These are phyloP conservation scores for Postia placenta DNA, from an alignment of 768 basidiomycete genomes.

Conservation along the genomic window DNA sequence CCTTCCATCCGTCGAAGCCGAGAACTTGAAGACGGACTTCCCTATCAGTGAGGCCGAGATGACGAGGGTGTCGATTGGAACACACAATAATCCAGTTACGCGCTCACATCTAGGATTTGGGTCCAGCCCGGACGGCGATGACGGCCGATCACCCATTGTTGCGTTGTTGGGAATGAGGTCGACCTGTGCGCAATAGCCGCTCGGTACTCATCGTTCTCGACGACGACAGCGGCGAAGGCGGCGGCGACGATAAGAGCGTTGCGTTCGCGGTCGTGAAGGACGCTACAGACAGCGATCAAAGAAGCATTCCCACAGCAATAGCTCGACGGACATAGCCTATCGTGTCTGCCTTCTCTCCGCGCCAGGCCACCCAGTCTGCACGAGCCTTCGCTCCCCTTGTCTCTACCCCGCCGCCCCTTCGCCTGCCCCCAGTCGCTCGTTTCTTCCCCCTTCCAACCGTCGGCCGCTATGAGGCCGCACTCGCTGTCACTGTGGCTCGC, in stretches of 20 bases:
- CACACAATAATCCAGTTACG: no score
- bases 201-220: no score
- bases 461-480: conserved; percentile 34
- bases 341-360: not conserved
- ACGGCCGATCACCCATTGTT: no score
- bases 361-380: conserved; percentile 2
- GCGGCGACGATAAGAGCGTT: not conserved
- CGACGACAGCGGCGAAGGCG: no score
- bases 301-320: conserved; percentile 1
- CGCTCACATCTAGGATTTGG: no score
- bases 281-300: not conserved
- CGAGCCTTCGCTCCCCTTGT: conserved; percentile 7
- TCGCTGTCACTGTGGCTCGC: conserved; percentile 32
- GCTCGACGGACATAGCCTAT: not conserved
- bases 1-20: no score
- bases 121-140: no score
- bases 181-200: no score
- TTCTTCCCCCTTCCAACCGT: not conserved
- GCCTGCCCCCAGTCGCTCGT: conserved; percentile 1
- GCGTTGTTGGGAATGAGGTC: no score
- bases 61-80: no score
- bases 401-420: conserved; percentile 13
- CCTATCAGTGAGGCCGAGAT: no score
- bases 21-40: no score
- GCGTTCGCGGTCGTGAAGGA: not conserved